Percentiles rank a stretch among this genome's conserved stretches.
phyloP scores from a whole-genome alignment of 2,329 filamentous ascomycete species.

The Sporothrix mexicana region DNA sequence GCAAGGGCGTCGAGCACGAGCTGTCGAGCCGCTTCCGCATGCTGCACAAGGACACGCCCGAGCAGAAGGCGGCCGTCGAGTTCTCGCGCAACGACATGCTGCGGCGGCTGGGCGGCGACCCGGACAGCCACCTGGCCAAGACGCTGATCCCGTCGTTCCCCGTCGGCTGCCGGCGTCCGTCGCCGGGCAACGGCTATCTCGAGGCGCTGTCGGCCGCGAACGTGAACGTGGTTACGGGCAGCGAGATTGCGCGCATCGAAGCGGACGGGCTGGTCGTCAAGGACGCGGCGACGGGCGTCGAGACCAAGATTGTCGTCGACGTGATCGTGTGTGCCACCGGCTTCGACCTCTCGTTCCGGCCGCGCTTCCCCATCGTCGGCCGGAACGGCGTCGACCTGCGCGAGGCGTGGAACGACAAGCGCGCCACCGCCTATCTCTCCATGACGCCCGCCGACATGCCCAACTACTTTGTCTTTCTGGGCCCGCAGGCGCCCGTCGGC shows the following conservation, averaged over 20 bases:
- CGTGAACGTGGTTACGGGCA: conserved; percentile 50
- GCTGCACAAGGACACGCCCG: conserved; percentile 33
- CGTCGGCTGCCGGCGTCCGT: conserved; percentile 52
- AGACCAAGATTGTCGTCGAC: conserved; percentile 41
- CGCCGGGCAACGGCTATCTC: conserved; percentile 52
- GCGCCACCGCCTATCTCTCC: conserved; percentile 36
- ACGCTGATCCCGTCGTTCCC: conserved; percentile 38
- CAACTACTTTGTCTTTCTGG: conserved; percentile 39
- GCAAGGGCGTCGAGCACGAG: conserved; percentile 37
- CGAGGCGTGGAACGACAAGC: conserved; percentile 37
- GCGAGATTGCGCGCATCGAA: conserved; percentile 48
- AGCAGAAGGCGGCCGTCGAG: conserved; percentile 32
- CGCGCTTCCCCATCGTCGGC: conserved; percentile 44
- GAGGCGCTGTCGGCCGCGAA: conserved; percentile 52
- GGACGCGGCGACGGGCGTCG: conserved; percentile 36
- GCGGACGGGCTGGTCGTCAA: conserved; percentile 42
- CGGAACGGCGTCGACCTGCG: conserved; percentile 31
- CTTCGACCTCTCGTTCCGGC: conserved; percentile 44
- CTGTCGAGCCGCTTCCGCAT: conserved; percentile 35
- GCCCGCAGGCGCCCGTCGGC: conserved; percentile 39
- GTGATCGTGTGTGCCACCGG: conserved; percentile 49
- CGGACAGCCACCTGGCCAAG: conserved; percentile 29
- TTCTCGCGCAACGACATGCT: conserved; percentile 33
- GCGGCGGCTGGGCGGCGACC: conserved; percentile 33
- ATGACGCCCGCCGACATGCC: conserved; percentile 34